phyloP scores from a whole-genome alignment of 1,139 yeast species.

The Meyerozyma carpophila region DNA sequence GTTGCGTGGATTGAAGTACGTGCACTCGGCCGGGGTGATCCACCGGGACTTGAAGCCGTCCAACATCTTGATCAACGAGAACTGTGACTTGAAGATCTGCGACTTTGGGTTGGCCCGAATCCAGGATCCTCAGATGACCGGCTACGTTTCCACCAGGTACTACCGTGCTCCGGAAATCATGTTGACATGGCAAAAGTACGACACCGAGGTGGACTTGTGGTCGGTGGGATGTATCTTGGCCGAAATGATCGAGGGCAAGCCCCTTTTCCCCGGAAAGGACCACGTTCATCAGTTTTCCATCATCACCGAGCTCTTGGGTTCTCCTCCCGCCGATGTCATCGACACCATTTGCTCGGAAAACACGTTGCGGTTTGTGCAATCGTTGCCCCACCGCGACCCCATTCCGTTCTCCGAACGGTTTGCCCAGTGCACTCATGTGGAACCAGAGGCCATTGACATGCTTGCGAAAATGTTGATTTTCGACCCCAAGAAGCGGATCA shows the following conservation, averaged over 20 bases:
- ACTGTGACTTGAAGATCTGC: slow-evolving; percentile 93
- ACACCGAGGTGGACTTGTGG: slow-evolving; percentile 98
- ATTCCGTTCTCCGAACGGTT: slow-evolving; percentile 82
- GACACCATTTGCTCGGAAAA: slow-evolving; percentile 95
- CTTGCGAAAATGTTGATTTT: slow-evolving; percentile 87
- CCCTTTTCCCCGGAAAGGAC: slow-evolving; percentile 96
- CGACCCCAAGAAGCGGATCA: slow-evolving; percentile 89
- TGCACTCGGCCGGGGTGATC: slow-evolving; percentile 95
- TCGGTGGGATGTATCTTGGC: slow-evolving; percentile 99
- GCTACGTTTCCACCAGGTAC: slow-evolving; percentile 93
- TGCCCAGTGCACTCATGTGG: slow-evolving; percentile 61
- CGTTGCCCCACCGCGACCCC: slow-evolving; percentile 89
- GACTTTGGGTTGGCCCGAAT: slow-evolving; percentile 96
- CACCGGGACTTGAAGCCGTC: slow-evolving; percentile 94
- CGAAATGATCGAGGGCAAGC: slow-evolving; percentile 99
- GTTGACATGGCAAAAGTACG: slow-evolving; percentile 99
- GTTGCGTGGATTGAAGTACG: slow-evolving; percentile 86
- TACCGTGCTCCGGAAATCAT: slow-evolving; percentile 98
- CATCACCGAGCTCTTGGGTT: slow-evolving; percentile 91
- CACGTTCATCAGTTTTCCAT: slow-evolving; percentile 97
- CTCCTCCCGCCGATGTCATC: slow-evolving; percentile 94
- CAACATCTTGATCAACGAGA: slow-evolving; percentile 87
- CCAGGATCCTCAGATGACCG: slow-evolving; percentile 99
- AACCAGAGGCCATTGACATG: slow-evolving; percentile 87
- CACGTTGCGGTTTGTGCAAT: slow-evolving; percentile 88